Conservation (phyloP, 257 asterid species). For the Solanum ossicruentum region DNA sequence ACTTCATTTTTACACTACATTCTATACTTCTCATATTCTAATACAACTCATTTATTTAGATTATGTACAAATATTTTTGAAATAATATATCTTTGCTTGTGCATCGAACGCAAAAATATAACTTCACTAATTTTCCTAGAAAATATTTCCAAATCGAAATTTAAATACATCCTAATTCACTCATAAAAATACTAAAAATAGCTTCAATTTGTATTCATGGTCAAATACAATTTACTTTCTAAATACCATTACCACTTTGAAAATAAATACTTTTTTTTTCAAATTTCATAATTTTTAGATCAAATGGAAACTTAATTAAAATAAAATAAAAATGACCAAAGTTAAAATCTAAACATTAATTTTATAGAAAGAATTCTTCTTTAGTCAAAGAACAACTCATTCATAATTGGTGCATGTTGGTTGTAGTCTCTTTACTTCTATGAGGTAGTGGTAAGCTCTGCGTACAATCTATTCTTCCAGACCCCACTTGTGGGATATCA, state of each 20-base stretch:
- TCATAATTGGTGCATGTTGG: not conserved
- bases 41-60: not conserved
- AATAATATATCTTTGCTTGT: not conserved
- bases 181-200: not conserved
- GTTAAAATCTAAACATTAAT: not conserved
- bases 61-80: not conserved
- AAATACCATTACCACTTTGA: not conserved
- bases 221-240: not conserved
- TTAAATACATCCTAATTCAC: not conserved
- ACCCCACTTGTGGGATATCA: too few relatives aligned
- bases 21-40: not conserved
- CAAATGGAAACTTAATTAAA: not conserved
- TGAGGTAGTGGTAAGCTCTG: too few relatives aligned
- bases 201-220: not conserved
- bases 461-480: too few relatives aligned
- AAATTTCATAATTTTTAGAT: not conserved
- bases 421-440: too few relatives aligned
- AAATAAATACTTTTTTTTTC: not conserved
- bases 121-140: not conserved
- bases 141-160: not conserved
- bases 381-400: not conserved
- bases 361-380: not conserved
- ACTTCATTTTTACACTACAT: not conserved
- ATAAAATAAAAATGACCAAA: not conserved
- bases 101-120: too few relatives aligned